phyloP scores from a whole-genome alignment of 108 stramenopile species.

The Stephanodiscus triporus region DNA sequence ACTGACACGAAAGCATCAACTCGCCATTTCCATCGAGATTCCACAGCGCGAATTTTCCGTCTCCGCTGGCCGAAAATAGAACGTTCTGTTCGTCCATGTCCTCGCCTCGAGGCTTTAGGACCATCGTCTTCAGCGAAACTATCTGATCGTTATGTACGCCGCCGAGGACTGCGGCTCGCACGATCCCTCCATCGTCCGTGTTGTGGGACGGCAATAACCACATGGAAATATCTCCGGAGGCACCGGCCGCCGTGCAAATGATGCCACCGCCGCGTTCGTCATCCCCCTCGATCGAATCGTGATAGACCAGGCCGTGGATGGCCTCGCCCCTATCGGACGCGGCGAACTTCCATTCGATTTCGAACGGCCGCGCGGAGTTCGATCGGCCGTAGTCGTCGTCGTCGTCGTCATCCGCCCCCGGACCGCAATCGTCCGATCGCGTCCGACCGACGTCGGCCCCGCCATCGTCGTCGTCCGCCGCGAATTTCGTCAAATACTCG shows the following conservation, averaged over 20 bases:
- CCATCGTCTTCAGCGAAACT: slow-evolving; percentile 42
- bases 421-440: no score
- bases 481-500: slow-evolving; percentile 63
- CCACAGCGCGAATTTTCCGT: slow-evolving; percentile 64
- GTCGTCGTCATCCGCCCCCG: slow-evolving; percentile 2
- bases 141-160: slow-evolving; percentile 51
- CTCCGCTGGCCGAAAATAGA: slow-evolving; percentile 56
- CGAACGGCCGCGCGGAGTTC: slow-evolving; percentile 24
- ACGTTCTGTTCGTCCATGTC: slow-evolving; percentile 38
- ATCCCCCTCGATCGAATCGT: slow-evolving; percentile 30
- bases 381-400: no score
- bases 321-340: slow-evolving; percentile 42
- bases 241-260: slow-evolving; percentile 41
- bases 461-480: slow-evolving; percentile 2
- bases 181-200: background rate
- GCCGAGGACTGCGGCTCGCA: slow-evolving; percentile 15
- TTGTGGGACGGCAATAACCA: slow-evolving; percentile 27
- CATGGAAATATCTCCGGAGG: slow-evolving; percentile 38
- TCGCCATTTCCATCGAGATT: slow-evolving; percentile 51
- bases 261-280: slow-evolving; percentile 16
- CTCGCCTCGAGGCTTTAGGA: slow-evolving; percentile 22
- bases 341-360: slow-evolving; percentile 42
- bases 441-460: background rate
- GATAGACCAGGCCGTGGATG: slow-evolving; percentile 35
- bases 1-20: slow-evolving; percentile 43